Evolutionary conservation across 371 early-diverging fungal genomes (phyloP).

Genomic region (Dichotomocladium elegans): DNA sequence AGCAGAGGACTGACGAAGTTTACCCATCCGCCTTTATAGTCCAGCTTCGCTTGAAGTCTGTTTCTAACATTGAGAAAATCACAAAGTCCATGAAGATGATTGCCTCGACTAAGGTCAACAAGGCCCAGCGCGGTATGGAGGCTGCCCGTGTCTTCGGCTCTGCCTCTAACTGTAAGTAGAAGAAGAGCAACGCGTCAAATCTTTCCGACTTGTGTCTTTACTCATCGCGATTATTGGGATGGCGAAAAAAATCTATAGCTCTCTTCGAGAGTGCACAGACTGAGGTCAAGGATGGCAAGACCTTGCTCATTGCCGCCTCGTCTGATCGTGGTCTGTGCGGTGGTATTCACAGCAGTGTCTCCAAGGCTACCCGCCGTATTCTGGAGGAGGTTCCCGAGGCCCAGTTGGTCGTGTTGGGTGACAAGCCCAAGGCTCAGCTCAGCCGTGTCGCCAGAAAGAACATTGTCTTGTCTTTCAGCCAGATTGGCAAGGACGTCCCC

Average conservation of each 20-base stretch:
- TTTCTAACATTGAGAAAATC: slow-evolving; percentile 97
- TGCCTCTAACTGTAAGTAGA: slow-evolving; percentile 48
- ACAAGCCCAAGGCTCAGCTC: slow-evolving; percentile 93
- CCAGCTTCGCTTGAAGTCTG: slow-evolving; percentile 93
- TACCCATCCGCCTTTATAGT: slow-evolving; percentile 50
- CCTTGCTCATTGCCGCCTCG: slow-evolving; percentile 78
- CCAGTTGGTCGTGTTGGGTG: slow-evolving; percentile 78
- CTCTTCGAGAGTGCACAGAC: slow-evolving; percentile 80
- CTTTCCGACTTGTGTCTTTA: neutral
- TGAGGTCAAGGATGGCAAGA: slow-evolving; percentile 53
- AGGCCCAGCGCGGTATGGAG: slow-evolving; percentile 95
- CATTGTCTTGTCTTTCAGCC: slow-evolving; percentile 82
- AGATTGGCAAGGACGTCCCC: slow-evolving; percentile 88
- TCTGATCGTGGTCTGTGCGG: slow-evolving; percentile 99
- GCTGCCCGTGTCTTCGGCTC: slow-evolving; percentile 84
- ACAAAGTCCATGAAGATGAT: slow-evolving; percentile 99
- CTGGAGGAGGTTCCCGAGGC: slow-evolving; percentile 54
- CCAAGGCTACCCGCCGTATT: slow-evolving; percentile 78
- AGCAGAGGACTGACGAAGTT: neutral
- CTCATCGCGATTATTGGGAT: no score
- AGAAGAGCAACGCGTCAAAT: neutral
- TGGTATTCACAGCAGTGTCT: slow-evolving; percentile 95
- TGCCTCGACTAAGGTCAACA: slow-evolving; percentile 97
- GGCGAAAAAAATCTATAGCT: slow-evolving; percentile 63
- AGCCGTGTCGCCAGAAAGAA: slow-evolving; percentile 70